These are phyloP conservation scores for Astraeus odoratus DNA, from an alignment of 768 basidiomycete species.

Conservation along the genomic window DNA sequence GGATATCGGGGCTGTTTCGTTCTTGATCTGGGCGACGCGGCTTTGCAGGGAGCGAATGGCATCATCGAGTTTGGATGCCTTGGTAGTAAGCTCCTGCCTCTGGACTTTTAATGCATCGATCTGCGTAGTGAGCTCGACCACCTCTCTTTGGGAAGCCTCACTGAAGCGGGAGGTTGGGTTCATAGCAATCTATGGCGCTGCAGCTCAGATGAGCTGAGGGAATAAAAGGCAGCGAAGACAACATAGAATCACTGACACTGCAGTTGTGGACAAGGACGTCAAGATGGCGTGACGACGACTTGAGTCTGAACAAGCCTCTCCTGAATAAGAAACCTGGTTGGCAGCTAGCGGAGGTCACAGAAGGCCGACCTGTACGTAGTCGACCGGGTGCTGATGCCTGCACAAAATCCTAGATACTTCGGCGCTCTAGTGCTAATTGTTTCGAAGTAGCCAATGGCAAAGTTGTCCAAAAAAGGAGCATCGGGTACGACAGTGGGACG, in stretches of 20 bases:
- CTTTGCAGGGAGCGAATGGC: slow-evolving; percentile 25
- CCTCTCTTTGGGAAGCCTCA: slow-evolving; percentile 19
- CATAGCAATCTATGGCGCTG: slow-evolving; percentile 15
- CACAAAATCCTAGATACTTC: no score
- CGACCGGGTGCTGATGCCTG: no score
- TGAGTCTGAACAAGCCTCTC: neutral
- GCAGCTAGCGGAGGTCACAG: neutral
- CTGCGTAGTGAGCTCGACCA: slow-evolving; percentile 15
- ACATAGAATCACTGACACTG: slow-evolving; percentile 17
- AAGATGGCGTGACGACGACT: neutral
- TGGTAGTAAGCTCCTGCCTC: slow-evolving; percentile 15
- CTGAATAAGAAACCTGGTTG: neutral
- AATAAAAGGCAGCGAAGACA: slow-evolving; percentile 5
- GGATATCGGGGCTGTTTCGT: slow-evolving; percentile 24
- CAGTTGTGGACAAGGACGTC: slow-evolving; percentile 6
- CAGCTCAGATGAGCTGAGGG: slow-evolving; percentile 13
- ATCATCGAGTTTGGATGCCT: slow-evolving; percentile 20
- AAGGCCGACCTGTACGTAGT: no score
- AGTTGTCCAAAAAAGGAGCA: neutral
- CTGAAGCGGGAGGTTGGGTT: slow-evolving; percentile 12
- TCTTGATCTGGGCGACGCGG: slow-evolving; percentile 27
- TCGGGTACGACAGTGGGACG: neutral
- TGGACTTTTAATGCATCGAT: slow-evolving; percentile 17
- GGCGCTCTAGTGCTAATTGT: neutral
- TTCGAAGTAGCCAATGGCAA: no score